Base-by-base conservation (phyloP, 768 basidiomycete species). In the Lepiota brunneoincarnata region DNA sequence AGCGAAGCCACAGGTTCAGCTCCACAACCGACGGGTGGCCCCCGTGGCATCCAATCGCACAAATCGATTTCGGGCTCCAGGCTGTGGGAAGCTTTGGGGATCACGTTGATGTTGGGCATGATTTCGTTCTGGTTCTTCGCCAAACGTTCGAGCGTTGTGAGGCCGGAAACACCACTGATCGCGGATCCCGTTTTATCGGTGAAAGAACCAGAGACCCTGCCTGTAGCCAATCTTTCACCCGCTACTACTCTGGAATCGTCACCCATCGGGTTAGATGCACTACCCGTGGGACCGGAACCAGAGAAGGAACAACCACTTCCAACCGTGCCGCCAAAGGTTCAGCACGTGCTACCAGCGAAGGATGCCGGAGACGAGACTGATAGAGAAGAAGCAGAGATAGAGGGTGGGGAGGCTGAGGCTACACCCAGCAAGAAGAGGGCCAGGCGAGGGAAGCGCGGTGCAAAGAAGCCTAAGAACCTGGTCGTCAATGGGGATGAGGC, bases 301-400 rank as follows among this genome's bases (percentile, higher is more conserved):
- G 24, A 28, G 24, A 23, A 20, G 7, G 11, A 17, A n/a, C 49
- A 12, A 52, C 17, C 6, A 20, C 43, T 11, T 18, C 40, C 42
- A 34, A 26, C 48, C 17, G 47, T 31, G 11, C 35, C 48, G 7
- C 6, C 46, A 18, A 35, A 37, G 2, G 46, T 34, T 10, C 23
- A 21, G 24, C 50, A 21, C 5, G 15, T 21, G 28, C 20, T 17
- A 1, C 64, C 56, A 39, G 72, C 63, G 24, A 72, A 62, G 15
- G 75, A 57, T 37, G 83, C 77, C 46, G 75, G 67, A 2, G 86
- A 83, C n/a, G 85, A 82, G 10, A 81, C 81, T 35, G 83, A 83
- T 52, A 83, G 78, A 60, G 83, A 81, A 42, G 65, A 59, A 1
- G 67, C 63, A 9, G 58, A 58, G 3, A 63, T 58, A 9, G 71